Percentiles rank a stretch among this genome's conserved stretches.
phyloP scores from a whole-genome alignment of 257 asterid species.

The Mitragyna speciosa region DNA sequence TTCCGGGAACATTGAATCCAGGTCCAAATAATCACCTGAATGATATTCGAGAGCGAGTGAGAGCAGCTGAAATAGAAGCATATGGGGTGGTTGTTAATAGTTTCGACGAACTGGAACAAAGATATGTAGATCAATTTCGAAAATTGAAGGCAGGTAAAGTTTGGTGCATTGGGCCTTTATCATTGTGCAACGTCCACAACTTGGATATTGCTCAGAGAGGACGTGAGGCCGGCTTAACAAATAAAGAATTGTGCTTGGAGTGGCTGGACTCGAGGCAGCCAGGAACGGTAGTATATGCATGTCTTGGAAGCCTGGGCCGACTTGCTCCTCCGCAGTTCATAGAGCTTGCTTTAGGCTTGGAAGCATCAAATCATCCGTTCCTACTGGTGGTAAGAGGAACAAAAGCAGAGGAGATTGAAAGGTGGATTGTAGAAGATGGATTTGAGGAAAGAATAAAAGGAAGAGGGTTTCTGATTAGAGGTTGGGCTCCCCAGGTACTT shows the following conservation, averaged over 20 bases:
- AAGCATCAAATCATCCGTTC: conserved; percentile 40
- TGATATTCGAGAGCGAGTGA: background rate
- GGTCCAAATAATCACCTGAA: background rate
- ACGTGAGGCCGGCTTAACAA: conserved; percentile 19
- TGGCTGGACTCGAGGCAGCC: conserved; percentile 41
- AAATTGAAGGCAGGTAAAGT: conserved; percentile 28
- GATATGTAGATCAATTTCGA: conserved; percentile 23
- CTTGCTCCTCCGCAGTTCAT: conserved; percentile 30
- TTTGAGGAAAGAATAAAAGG: conserved; percentile 41
- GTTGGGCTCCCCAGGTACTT: conserved; percentile 60
- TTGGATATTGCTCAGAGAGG: conserved; percentile 49
- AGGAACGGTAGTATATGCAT: conserved; percentile 38
- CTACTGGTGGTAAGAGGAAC: conserved; percentile 36
- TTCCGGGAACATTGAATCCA: conserved; percentile 22
- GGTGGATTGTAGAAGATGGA: conserved; percentile 38
- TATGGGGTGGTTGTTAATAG: conserved; percentile 47
- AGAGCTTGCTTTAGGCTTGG: conserved; percentile 51
- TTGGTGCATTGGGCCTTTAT: conserved; percentile 59
- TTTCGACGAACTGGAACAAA: conserved; percentile 46
- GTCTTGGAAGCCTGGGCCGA: conserved; percentile 56
- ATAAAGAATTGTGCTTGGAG: conserved; percentile 21
- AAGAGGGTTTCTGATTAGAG: conserved; percentile 40
- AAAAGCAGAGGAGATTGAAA: conserved; percentile 24
- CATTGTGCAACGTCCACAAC: conserved; percentile 33
- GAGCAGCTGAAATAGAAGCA: conserved; percentile 30